Evolutionary conservation across 768 basidiomycete species (phyloP), one percentile per base, ranked within the genome.

Genomic region (Lactifluus echinatus): DNA sequence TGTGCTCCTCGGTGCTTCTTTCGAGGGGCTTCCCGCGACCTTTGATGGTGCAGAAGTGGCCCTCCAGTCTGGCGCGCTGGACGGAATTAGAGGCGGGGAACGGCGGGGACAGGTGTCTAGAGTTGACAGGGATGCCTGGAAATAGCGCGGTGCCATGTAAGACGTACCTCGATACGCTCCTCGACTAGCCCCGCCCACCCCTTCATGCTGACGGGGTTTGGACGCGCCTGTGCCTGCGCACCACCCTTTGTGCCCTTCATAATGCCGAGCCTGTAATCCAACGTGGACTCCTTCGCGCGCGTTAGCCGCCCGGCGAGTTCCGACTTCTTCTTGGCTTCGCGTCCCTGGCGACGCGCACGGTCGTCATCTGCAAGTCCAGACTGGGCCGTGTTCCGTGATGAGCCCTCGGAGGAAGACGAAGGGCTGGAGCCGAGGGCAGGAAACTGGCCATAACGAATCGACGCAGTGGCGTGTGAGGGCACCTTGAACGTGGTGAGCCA

Each of bases 121-220:
- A 34, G 11, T 34, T 34, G 34, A 34, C 31, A 31, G 31, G 31
- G 11, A 11, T 34, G 1, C 10, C 10, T 11, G 34, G 34, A 19
- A 12, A 19, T 40, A 8, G 19, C 10, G 19, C 26, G 28, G 14
- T 14, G 50, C 26, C 4, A 28, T 8, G 29, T 14, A 40, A 10
- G 21, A 65, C 72, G 12, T 57, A 84, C 89, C 78, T 93, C 85
- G 65, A 93, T 90, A 53, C 77, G 76, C 63, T 90, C 89, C 65
- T 93, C 89, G 12, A 87, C 77, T 50, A 92, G 71, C 55, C 77
- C 79, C 14, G 78, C 75, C 87, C 89, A 91, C 0, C 89, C 89
- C 67, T 82, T 86, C 64, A 90, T 59, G 42, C 73, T 79, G 19
- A 79, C 76, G 14, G 89, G 84, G 55, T 82, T 86, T 12, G 74